Evolutionary conservation across 192 early-diverging fungal genomes (phyloP), one percentile per base, ranked within the genome.

Genomic region (Lunasporangiospora selenospora): DNA sequence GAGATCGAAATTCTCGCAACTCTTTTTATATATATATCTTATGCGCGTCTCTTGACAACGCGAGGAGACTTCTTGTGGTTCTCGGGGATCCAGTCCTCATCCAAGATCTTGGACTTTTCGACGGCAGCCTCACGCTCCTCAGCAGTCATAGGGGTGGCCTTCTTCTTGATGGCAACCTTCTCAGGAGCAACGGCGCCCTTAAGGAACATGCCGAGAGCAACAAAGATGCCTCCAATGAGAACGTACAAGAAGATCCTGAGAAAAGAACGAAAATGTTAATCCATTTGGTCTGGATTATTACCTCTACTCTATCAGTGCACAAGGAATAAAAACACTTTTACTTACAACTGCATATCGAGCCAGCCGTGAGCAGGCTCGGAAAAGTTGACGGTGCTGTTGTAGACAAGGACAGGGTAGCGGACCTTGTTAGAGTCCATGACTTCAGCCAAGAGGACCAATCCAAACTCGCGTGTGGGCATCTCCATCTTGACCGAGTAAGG

Each of bases 1-100:
- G 41, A 19, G 21, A 43, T n/a, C n/a, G n/a, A n/a, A n/a, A n/a
- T n/a, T 38, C 8, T 38, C 15, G 8, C 37, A 38, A 38, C 37
- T 7, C 15, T 38, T 38, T 38, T 38, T 10, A 45, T 21, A 21
- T 9, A 45, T 13, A 45, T 4, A 12, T n/a, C 32, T 42, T 56
- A 56, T 56, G 54, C 39, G 40, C 69, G 69, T 50, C 69, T 54
- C 69, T 63, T 73, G 34, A 39, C 42, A 19, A 62, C 69, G 21
- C 61, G 60, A 41, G 69, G 69, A 38, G 69, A 73, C 61, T 73
- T 73, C 69, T 73, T 73, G 69, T 73, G 69, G 55, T 73, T 53
- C 69, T 73, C 69, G 23, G 69, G 69, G 61, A 73, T 73, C 69
- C 69, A 73, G 69, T 63, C 61, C 61, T 73, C 69, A 30, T 73